Percentiles rank a stretch among this genome's conserved stretches.
phyloP scores from a whole-genome alignment of 2,329 filamentous ascomycete genomes.

The Penicillium brevicompactum region DNA sequence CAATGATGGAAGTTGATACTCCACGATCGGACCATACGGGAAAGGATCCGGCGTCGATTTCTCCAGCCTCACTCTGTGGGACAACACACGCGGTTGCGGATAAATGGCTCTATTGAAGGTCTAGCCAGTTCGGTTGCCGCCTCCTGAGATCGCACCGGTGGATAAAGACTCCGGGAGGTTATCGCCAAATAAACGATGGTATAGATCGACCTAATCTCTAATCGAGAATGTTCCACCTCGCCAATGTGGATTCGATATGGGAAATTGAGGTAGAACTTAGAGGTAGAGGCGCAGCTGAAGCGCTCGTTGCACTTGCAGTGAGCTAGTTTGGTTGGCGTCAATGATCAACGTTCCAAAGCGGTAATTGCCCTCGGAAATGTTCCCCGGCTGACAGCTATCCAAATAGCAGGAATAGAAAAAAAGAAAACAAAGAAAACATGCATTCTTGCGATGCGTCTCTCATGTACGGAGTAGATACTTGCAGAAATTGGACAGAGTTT shows the following conservation, averaged over 20 bases:
- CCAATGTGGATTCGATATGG: not conserved
- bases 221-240: not conserved
- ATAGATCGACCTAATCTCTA: constrained; percentile 7
- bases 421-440: not conserved
- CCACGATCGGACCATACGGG: constrained; percentile 8
- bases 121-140: not conserved
- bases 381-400: not conserved
- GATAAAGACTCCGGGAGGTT: constrained; percentile 5
- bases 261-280: not conserved
- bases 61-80: not conserved
- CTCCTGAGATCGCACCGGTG: not conserved
- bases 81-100: not conserved
- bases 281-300: constrained; percentile 1
- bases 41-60: constrained; percentile 2
- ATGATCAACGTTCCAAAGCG: not conserved
- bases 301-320: constrained; percentile 1
- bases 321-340: not conserved
- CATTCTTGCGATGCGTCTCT: constrained; percentile 2
- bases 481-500: constrained; percentile 2
- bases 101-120: not conserved
- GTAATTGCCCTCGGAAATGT: not conserved
- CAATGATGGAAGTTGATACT: not conserved
- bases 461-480: not conserved
- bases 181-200: constrained; percentile 4
- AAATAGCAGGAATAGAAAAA: not conserved